phyloP scores from a whole-genome alignment of 2,329 filamentous ascomycete genomes.

The Corinectria fuckeliana region DNA sequence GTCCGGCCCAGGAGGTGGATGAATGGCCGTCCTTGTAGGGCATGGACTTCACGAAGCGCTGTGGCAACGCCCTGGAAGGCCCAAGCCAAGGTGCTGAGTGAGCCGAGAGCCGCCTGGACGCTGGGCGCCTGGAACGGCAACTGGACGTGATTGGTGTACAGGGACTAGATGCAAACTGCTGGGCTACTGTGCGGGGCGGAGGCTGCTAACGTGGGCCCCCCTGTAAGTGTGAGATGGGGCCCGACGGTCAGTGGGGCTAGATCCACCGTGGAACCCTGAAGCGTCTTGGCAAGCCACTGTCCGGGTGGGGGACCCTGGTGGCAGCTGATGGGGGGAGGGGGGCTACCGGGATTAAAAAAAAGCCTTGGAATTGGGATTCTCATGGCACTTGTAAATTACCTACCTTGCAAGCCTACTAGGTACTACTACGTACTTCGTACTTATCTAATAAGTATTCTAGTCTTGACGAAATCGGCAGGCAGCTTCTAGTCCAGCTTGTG shows the following conservation, averaged over 20 bases:
- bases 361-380: constrained; percentile 19
- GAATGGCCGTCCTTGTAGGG: not conserved
- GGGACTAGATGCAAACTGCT: no score
- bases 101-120: constrained; percentile 12
- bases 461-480: constrained; percentile 15
- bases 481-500: not conserved
- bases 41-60: not conserved
- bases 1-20: no score
- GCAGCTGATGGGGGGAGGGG: not conserved
- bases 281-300: constrained; percentile 6
- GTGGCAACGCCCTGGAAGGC: not conserved
- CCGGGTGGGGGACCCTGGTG: constrained; percentile 3
- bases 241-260: no score
- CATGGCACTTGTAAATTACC: no score
- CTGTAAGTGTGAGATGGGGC: no score
- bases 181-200: constrained; percentile 1
- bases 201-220: no score
- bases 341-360: not conserved
- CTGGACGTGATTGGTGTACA: no score
- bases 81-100: constrained; percentile 1
- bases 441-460: no score
- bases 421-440: no score
- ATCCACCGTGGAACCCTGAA: no score
- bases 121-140: no score
- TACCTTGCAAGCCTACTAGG: no score